Evolutionary conservation across 495 filamentous ascomycete species (phyloP).

Genomic region (Penicillium coprophilum): DNA sequence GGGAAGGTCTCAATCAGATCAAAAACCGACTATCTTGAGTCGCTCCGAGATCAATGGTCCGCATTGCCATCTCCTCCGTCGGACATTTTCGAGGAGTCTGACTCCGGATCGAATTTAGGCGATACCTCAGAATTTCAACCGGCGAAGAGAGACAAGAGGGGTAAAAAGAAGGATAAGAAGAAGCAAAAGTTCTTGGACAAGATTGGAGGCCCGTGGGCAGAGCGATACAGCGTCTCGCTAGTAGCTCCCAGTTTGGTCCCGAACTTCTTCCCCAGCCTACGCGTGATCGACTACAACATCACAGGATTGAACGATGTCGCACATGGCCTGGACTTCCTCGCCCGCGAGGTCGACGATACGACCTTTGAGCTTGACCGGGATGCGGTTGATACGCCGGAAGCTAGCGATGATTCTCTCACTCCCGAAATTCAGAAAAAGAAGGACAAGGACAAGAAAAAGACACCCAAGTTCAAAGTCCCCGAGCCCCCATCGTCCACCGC

Average conservation of each 20-base stretch:
- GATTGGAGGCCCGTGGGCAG: slow-evolving; percentile 76
- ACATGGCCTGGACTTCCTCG: slow-evolving; percentile 36
- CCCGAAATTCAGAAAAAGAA: slow-evolving; percentile 43
- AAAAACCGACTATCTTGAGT: slow-evolving; percentile 73
- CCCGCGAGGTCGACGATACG: slow-evolving; percentile 17
- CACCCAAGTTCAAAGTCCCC: slow-evolving; percentile 65
- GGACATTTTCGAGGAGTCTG: slow-evolving; percentile 17
- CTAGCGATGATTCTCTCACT: not conserved
- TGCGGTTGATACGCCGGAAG: slow-evolving; percentile 3
- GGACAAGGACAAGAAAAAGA: slow-evolving; percentile 53
- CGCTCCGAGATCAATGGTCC: slow-evolving; percentile 75
- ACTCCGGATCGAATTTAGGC: slow-evolving; percentile 15
- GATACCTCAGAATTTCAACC: not conserved
- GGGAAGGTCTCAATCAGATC: slow-evolving; percentile 56
- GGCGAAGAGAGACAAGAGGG: slow-evolving; percentile 40
- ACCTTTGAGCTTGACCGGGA: not conserved
- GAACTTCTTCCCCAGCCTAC: slow-evolving; percentile 85
- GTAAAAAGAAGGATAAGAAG: slow-evolving; percentile 48
- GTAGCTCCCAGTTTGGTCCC: slow-evolving; percentile 87
- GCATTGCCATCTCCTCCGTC: slow-evolving; percentile 62
- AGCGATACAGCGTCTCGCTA: slow-evolving; percentile 77
- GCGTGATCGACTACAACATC: slow-evolving; percentile 91
- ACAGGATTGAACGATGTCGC: slow-evolving; percentile 63
- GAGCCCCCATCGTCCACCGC: slow-evolving; percentile 67
- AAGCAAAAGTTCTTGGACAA: slow-evolving; percentile 59